Evolutionary conservation across 352 stramenopile genomes (phyloP).

Genomic region (Pythium myriotylum): DNA sequence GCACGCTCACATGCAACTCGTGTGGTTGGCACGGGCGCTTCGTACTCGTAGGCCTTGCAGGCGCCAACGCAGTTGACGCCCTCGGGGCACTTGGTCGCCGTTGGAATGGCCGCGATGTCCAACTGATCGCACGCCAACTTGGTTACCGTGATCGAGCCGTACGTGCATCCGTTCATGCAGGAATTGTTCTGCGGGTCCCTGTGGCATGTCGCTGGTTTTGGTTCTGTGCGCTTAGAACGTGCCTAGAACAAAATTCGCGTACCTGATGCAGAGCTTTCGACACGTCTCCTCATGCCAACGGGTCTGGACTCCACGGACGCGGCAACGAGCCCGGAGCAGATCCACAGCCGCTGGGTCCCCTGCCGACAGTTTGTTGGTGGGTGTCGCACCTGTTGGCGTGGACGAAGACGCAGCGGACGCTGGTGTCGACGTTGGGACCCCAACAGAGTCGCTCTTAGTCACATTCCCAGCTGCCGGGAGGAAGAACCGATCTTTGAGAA

Average conservation of each 20-base stretch:
- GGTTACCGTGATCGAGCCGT: conserved; percentile 69
- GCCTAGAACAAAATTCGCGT: background rate
- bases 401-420: background rate
- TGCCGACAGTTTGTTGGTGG: background rate
- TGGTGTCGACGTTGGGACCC: background rate
- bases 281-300: conserved; percentile 78
- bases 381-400: background rate
- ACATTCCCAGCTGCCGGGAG: conserved; percentile 7
- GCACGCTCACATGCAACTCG: conserved; percentile 55
- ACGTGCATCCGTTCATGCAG: conserved; percentile 81
- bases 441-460: background rate
- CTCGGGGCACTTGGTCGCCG: conserved; percentile 47
- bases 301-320: conserved; percentile 63
- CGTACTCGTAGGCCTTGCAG: conserved; percentile 62
- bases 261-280: conserved; percentile 61
- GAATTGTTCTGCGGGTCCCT: conserved; percentile 63
- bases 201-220: background rate
- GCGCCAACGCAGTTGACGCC: conserved; percentile 60
- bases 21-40: conserved; percentile 48
- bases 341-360: conserved; percentile 38
- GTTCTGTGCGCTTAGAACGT: background rate
- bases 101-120: conserved; percentile 28
- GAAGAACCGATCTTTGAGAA: conserved; percentile 22
- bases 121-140: conserved; percentile 70
- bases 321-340: conserved; percentile 53